Evolutionary conservation across 768 basidiomycete species (phyloP).

Genomic region (Podaxis pistillaris): DNA sequence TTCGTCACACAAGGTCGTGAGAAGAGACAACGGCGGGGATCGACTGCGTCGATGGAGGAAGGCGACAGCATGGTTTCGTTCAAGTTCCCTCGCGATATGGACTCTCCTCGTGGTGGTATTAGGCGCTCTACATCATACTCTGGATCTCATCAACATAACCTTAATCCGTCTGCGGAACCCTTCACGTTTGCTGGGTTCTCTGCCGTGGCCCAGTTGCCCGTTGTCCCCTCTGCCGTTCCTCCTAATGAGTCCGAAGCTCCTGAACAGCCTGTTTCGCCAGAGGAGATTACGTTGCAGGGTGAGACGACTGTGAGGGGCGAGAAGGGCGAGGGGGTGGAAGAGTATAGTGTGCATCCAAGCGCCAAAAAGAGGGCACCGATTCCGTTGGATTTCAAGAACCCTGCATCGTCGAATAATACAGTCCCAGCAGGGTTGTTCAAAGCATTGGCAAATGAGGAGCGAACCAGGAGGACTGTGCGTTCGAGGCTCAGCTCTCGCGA

Average conservation of each 20-base stretch:
- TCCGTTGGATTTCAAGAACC: slow-evolving; percentile 68
- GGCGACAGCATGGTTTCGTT: slow-evolving; percentile 73
- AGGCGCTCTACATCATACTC: slow-evolving; percentile 37
- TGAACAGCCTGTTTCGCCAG: slow-evolving; percentile 7
- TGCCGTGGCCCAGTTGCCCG: slow-evolving; percentile 33
- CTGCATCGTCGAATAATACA: slow-evolving; percentile 54
- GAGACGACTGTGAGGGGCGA: slow-evolving; percentile 4
- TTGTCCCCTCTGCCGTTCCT: slow-evolving; percentile 23
- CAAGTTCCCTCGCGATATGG: slow-evolving; percentile 62
- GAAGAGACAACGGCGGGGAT: slow-evolving; percentile 68
- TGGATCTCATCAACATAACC: slow-evolving; percentile 21
- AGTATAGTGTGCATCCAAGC: slow-evolving; percentile 23
- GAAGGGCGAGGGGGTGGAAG: slow-evolving; percentile 15
- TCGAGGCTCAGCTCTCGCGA: slow-evolving; percentile 77
- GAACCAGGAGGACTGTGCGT: slow-evolving; percentile 68
- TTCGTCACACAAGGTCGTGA: slow-evolving; percentile 71
- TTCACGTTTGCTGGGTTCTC: slow-evolving; percentile 72
- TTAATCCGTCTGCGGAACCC: slow-evolving; percentile 51
- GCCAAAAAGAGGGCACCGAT: slow-evolving; percentile 66
- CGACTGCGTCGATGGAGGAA: slow-evolving; percentile 44
- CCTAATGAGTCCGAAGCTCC: slow-evolving; percentile 3
- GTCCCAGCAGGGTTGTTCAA: slow-evolving; percentile 88
- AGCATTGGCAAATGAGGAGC: slow-evolving; percentile 58
- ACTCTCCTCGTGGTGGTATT: slow-evolving; percentile 44
- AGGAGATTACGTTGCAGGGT: slow-evolving; percentile 15